Base-by-base conservation (phyloP, 2,329 filamentous ascomycete genomes). In the Colletotrichum trifolii region DNA sequence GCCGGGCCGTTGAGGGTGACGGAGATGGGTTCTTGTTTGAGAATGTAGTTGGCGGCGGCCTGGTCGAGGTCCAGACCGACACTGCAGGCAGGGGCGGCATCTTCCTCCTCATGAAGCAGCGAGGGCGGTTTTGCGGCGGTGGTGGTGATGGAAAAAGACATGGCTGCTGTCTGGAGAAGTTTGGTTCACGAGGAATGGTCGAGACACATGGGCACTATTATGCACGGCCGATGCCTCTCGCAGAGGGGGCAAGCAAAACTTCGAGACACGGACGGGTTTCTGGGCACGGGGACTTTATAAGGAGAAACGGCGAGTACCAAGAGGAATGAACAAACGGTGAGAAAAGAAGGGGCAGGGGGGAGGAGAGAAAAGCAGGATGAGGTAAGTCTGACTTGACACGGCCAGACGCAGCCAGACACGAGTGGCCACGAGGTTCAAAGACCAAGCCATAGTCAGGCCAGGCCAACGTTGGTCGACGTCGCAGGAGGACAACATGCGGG, bases 1-100 rank as follows among this genome's bases (percentile, higher is more conserved):
- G 80, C 76, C 8, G 78, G 73, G 42, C 82, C 83, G 58, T 85
- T 79, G 12, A 89, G 80, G 0, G 85, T 87, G 56, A 88, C 72
- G 45, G 81, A 82, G 59, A 87, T 77, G 48, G 84, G 79, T 68
- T 82, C 79, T 72, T 87, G 83, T 39, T 79, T 79, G 66, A 84
- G 70, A 38, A 72, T 52, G 43, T 39, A 68, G 38, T 34, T 60
- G 36, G 38, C 68, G 38, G 66, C 79, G 53, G 78, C 76, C 71
- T 81, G 76, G 68, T 78, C 79, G 65, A 81, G 70, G n/a, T 74
- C 71, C 13, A 76, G 39, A 40, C 67, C 69, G 56, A 50, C 38
- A 49, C 63, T 25, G 43, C 63, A 66, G 33, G 60, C 64, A 39
- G 54, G 12, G 12, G 53, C 36, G 39, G 52, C 11, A 7, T 68